Percentiles rank a stretch among this genome's conserved stretches.
phyloP scores from a whole-genome alignment of 1,284 basidiomycete genomes.

The Cutaneotrichosporon cavernicola region DNA sequence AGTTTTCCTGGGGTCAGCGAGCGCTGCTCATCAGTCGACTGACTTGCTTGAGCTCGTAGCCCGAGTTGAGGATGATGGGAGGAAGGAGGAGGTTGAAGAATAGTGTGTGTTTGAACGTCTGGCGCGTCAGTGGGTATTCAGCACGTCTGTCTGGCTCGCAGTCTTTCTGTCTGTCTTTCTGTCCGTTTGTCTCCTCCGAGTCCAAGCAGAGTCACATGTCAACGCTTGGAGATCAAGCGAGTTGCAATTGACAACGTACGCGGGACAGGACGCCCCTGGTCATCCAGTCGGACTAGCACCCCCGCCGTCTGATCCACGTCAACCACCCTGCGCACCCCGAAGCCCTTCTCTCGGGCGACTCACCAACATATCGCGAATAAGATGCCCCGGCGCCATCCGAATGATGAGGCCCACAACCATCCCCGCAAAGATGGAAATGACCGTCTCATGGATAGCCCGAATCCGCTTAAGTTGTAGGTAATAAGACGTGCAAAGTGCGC shows the following conservation, averaged over 20 bases:
- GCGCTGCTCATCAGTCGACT: slow-evolving; percentile 24
- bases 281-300: too few relatives aligned
- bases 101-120: slow-evolving; percentile 95
- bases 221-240: too few relatives aligned
- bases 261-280: too few relatives aligned
- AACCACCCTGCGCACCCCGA: too few relatives aligned
- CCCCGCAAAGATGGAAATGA: slow-evolving; percentile 89
- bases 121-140: slow-evolving; percentile 8
- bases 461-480: slow-evolving; percentile 97
- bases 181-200: neutral
- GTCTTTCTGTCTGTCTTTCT: too few relatives aligned
- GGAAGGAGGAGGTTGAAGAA: slow-evolving; percentile 98
- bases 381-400: slow-evolving; percentile 82
- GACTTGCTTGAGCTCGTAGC: slow-evolving; percentile 94
- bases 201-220: neutral
- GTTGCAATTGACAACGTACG: too few relatives aligned
- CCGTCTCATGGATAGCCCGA: slow-evolving; percentile 92
- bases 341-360: slow-evolving; percentile 45
- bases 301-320: slow-evolving; percentile 28
- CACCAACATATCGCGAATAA: slow-evolving; percentile 96
- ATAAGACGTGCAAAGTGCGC: slow-evolving; percentile 94
- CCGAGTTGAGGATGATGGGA: slow-evolving; percentile 96
- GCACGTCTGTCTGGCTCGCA: too few relatives aligned
- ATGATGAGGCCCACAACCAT: slow-evolving; percentile 94
- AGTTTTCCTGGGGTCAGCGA: slow-evolving; percentile 71